These are phyloP conservation scores for Mortierella sp. DNA, from an alignment of 371 early-diverging fungal genomes.

Conservation along the genomic window DNA sequence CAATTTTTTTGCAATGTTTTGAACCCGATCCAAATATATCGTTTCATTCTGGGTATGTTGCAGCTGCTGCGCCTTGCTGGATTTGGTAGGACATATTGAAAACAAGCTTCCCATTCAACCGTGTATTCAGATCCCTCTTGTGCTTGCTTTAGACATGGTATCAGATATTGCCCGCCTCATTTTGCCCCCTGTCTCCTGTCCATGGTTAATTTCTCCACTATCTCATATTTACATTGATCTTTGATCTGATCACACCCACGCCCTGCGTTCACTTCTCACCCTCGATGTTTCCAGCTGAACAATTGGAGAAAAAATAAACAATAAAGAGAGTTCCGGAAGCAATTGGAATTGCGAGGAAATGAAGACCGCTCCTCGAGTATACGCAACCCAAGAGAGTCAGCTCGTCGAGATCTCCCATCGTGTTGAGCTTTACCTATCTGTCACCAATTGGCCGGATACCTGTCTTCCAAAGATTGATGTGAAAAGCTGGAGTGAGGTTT, in stretches of 20 bases:
- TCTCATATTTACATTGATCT: not conserved
- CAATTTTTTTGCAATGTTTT: too few relatives aligned
- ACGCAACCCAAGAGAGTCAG: not conserved
- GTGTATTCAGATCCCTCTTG: too few relatives aligned
- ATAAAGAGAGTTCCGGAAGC: conserved; percentile 1
- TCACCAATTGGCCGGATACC: conserved; percentile 46
- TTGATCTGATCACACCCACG: conserved; percentile 25
- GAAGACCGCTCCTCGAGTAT: not conserved
- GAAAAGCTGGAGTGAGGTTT: conserved; percentile 41
- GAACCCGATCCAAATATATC: too few relatives aligned
- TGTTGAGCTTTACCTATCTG: conserved; percentile 37
- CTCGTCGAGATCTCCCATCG: not conserved
- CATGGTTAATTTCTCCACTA: not conserved
- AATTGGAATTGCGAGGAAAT: conserved; percentile 7
- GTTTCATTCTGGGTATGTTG: too few relatives aligned
- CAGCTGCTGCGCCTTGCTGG: not conserved
- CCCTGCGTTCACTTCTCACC: not conserved
- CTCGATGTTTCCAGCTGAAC: not conserved
- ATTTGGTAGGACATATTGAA: not conserved
- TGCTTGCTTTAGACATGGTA: too few relatives aligned
- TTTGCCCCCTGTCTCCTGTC: not conserved
- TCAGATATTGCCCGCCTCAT: too few relatives aligned
- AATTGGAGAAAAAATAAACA: not conserved
- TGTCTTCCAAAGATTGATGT: conserved; percentile 55
- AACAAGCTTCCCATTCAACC: not conserved